phyloP scores from a whole-genome alignment of 208 protist genomes.

The Crithidia expoeki region DNA sequence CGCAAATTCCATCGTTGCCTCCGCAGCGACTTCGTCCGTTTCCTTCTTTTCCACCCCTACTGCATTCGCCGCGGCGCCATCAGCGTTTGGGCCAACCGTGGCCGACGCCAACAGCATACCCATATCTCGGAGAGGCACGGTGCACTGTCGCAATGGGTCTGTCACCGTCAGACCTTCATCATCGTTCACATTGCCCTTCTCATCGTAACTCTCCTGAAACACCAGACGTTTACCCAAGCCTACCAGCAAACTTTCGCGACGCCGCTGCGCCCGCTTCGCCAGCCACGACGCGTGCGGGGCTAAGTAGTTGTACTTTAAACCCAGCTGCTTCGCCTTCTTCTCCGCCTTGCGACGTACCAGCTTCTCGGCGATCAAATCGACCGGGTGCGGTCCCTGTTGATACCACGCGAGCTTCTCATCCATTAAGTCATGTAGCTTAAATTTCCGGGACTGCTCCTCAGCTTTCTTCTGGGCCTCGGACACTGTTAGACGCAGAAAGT shows the following conservation, averaged over 20 bases:
- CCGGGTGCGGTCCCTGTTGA: constrained; percentile 86
- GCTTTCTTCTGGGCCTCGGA: constrained; percentile 62
- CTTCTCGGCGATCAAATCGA: constrained; percentile 87
- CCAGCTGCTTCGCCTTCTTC: constrained; percentile 81
- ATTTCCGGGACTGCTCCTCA: constrained; percentile 60
- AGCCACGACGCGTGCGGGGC: constrained; percentile 88
- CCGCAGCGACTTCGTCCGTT: constrained; percentile 3
- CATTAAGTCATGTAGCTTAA: constrained; percentile 87
- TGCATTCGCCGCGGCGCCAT: neutral
- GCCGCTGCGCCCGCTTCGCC: constrained; percentile 63
- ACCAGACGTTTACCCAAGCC: constrained; percentile 70
- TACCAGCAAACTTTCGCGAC: constrained; percentile 69
- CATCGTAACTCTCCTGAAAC: constrained; percentile 56
- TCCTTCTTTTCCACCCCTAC: constrained; percentile 3
- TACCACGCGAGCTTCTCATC: constrained; percentile 86
- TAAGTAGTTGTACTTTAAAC: constrained; percentile 87
- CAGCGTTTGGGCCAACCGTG: neutral
- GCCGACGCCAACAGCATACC: constrained; percentile 24
- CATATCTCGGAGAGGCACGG: constrained; percentile 44
- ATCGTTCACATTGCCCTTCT: neutral
- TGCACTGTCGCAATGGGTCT: constrained; percentile 54
- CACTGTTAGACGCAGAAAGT: constrained; percentile 78
- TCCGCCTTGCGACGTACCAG: constrained; percentile 79
- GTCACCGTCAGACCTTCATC: constrained; percentile 26
- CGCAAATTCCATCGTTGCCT: neutral